Conservation (phyloP, 345 rosid species). For the Eucalyptus shirleyi region DNA sequence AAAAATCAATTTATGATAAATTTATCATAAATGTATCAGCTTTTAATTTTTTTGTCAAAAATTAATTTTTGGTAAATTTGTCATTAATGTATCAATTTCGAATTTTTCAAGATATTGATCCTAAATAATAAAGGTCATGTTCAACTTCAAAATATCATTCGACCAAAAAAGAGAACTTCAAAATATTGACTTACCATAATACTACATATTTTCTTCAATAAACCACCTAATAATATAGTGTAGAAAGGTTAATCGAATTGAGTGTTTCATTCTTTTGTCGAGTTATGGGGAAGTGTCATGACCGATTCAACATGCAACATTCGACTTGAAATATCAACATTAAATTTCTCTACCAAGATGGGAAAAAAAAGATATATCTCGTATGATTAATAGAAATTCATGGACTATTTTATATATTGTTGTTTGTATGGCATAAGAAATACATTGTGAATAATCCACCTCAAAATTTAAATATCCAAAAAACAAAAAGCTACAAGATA, state of each 20-base stretch:
- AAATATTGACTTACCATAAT: neutral
- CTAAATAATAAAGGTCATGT: neutral
- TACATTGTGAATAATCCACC: neutral
- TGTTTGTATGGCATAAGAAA: neutral
- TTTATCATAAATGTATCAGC: fast-evolving
- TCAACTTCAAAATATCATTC: neutral
- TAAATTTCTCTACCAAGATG: neutral
- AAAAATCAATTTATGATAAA: too few relatives aligned
- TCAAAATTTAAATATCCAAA: neutral
- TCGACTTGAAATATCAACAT: neutral
- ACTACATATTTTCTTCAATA: neutral
- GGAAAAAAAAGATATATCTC: neutral
- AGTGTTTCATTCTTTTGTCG: neutral
- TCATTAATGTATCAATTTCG: fast-evolving
- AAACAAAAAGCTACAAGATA: neutral
- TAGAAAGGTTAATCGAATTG: neutral
- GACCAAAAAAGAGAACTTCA: neutral
- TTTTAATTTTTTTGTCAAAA: too few relatives aligned
- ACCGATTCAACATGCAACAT: neutral
- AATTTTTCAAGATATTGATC: too few relatives aligned
- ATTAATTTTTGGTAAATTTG: fast-evolving
- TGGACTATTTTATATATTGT: neutral
- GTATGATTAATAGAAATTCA: neutral
- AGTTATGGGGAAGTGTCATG: neutral
- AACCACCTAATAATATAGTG: neutral